Evolutionary conservation across 73 alveolate species (phyloP).

Genomic region (Paramecium tetraurelia): DNA sequence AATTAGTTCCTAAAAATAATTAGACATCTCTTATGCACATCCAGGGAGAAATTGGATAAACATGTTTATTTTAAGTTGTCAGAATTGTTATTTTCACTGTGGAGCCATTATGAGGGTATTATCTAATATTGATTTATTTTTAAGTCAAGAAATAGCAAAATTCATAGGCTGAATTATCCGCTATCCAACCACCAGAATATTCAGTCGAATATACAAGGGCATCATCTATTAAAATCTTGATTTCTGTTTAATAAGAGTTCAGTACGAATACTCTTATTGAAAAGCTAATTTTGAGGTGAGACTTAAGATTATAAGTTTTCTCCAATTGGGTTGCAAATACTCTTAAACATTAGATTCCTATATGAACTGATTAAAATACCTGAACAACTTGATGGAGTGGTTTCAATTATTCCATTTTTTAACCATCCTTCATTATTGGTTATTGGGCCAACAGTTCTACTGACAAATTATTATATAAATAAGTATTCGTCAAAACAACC

Average conservation of each 20-base stretch:
- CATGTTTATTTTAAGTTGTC: neutral
- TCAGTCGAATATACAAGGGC: neutral
- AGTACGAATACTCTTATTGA: neutral
- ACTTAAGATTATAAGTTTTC: neutral
- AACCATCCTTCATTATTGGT: neutral
- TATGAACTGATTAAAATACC: neutral
- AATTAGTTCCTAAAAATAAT: neutral
- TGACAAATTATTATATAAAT: neutral
- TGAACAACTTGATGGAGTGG: neutral
- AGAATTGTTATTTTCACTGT: neutral
- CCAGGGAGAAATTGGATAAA: neutral
- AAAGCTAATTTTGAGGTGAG: neutral
- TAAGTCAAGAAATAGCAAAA: neutral
- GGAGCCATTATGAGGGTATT: neutral
- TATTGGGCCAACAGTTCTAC: neutral
- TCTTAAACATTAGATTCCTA: neutral
- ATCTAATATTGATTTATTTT: too few species aligned
- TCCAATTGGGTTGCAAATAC: neutral
- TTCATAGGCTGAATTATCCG: neutral
- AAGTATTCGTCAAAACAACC: neutral
- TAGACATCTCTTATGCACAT: neutral
- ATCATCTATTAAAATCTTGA: neutral
- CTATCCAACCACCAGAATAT: neutral
- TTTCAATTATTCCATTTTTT: neutral
- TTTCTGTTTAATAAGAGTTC: neutral